These are phyloP conservation scores for Aspergillus avenaceus DNA, from an alignment of 495 filamentous ascomycete genomes.

Conservation along the genomic window DNA sequence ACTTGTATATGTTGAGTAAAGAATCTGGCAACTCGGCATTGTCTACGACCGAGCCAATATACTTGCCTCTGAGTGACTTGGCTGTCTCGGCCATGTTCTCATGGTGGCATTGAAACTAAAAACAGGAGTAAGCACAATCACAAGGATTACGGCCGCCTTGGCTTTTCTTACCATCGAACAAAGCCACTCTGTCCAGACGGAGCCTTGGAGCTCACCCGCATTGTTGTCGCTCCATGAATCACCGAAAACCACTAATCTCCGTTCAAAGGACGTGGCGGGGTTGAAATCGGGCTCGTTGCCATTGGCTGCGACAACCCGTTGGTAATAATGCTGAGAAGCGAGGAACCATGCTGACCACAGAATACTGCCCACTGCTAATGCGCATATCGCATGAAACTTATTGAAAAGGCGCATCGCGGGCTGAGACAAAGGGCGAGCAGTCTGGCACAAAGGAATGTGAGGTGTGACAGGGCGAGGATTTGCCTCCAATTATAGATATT, in stretches of 20 bases:
- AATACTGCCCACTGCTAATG: constrained; percentile 30
- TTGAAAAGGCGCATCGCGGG: constrained; percentile 24
- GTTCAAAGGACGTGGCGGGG: constrained; percentile 22
- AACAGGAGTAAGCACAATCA: constrained; percentile 1
- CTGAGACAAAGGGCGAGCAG: constrained; percentile 10
- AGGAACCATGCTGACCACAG: constrained; percentile 31
- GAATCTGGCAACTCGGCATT: constrained; percentile 26
- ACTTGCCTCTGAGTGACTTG: constrained; percentile 23
- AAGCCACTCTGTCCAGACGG: constrained; percentile 44
- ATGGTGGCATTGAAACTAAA: constrained; percentile 41
- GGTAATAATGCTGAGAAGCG: constrained; percentile 24
- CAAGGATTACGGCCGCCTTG: not conserved
- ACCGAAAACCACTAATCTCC: constrained; percentile 43
- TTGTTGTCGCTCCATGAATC: constrained; percentile 49
- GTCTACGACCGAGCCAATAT: constrained; percentile 40
- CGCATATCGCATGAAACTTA: constrained; percentile 32
- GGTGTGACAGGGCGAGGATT: not conserved
- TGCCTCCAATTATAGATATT: not conserved
- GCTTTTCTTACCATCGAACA: constrained; percentile 33
- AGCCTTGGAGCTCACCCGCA: constrained; percentile 30
- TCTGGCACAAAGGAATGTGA: constrained; percentile 11
- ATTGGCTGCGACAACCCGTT: constrained; percentile 17
- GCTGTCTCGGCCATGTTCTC: constrained; percentile 42
- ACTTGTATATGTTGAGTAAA: constrained; percentile 24
- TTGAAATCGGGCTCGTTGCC: constrained; percentile 16